Evolutionary conservation across 176 grass and related monocot genomes (phyloP).

Genomic region (Echinochloa phyllopogon): DNA sequence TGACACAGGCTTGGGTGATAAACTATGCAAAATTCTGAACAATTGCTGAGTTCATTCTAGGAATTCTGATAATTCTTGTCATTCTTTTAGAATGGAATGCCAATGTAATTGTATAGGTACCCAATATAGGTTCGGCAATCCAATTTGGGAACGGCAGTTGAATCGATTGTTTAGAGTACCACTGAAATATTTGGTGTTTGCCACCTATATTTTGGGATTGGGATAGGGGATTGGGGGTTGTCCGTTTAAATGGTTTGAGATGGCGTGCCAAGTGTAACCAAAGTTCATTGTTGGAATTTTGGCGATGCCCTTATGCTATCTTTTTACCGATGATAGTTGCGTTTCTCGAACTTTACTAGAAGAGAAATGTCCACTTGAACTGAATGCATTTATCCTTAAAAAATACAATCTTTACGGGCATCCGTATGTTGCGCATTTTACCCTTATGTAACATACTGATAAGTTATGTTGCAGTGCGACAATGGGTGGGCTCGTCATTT

Average conservation of each 20-base stretch:
- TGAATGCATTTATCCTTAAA: neutral
- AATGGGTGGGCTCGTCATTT: too few relatives aligned
- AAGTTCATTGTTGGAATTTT: neutral
- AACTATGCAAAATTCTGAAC: constrained; percentile 28
- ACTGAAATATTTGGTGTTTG: constrained; percentile 28
- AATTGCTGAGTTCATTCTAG: constrained; percentile 16
- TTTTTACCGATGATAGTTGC: neutral
- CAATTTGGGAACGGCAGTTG: constrained; percentile 31
- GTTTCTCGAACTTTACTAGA: neutral
- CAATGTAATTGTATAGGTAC: constrained; percentile 55
- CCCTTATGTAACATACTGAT: too few relatives aligned
- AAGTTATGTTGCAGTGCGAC: too few relatives aligned
- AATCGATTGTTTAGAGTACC: constrained; percentile 17
- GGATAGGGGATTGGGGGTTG: too few relatives aligned
- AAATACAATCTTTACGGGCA: too few relatives aligned
- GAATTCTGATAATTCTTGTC: constrained; percentile 49
- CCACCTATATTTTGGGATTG: neutral
- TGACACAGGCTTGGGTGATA: constrained; percentile 25
- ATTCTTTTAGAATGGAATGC: constrained; percentile 48
- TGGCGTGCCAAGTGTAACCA: neutral
- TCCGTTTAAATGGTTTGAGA: constrained; percentile 11
- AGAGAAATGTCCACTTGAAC: neutral
- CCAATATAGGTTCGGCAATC: constrained; percentile 38
- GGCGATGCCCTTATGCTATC: neutral
- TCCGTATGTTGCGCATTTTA: too few relatives aligned